These are phyloP conservation scores for Metschnikowia dekortorum DNA, from an alignment of 805 yeast species.

Conservation along the genomic window DNA sequence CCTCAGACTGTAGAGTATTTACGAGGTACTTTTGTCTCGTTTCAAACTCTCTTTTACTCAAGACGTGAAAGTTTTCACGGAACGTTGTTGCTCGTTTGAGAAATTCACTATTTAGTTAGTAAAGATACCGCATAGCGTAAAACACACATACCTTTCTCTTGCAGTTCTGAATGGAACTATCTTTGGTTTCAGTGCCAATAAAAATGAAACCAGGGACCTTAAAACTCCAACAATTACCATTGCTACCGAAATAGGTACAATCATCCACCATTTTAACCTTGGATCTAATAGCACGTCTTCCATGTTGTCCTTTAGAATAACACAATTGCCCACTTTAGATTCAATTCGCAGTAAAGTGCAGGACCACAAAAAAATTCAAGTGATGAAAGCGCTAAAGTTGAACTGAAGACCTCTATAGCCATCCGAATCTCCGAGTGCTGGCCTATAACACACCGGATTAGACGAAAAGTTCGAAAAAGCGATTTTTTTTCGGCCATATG, in stretches of 20 bases:
- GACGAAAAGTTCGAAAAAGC: too few relatives aligned
- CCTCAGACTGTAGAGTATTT: slow-evolving; percentile 47
- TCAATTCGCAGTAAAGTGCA: background rate
- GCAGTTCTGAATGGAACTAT: slow-evolving; percentile 47
- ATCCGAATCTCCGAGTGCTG: too few relatives aligned
- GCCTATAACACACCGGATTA: too few relatives aligned
- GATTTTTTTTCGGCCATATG: too few relatives aligned
- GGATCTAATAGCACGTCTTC: slow-evolving; percentile 55
- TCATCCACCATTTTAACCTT: slow-evolving; percentile 79
- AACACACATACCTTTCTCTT: slow-evolving; percentile 41
- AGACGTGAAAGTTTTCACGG: slow-evolving; percentile 47
- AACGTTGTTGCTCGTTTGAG: slow-evolving; percentile 57
- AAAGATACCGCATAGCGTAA: background rate
- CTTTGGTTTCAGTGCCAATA: slow-evolving; percentile 58
- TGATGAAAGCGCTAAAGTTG: too few relatives aligned
- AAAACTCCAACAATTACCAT: slow-evolving; percentile 85
- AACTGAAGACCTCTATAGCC: too few relatives aligned
- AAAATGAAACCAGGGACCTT: slow-evolving; percentile 60
- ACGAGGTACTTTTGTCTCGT: slow-evolving; percentile 47
- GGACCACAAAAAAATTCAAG: background rate
- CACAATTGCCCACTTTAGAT: background rate
- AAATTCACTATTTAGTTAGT: slow-evolving; percentile 41
- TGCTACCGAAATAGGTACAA: slow-evolving; percentile 81
- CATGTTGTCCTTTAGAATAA: background rate
- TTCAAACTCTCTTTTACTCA: slow-evolving; percentile 50